Evolutionary conservation across 495 filamentous ascomycete genomes (phyloP).

Genomic region (Aspergillus incahuasiensis): DNA sequence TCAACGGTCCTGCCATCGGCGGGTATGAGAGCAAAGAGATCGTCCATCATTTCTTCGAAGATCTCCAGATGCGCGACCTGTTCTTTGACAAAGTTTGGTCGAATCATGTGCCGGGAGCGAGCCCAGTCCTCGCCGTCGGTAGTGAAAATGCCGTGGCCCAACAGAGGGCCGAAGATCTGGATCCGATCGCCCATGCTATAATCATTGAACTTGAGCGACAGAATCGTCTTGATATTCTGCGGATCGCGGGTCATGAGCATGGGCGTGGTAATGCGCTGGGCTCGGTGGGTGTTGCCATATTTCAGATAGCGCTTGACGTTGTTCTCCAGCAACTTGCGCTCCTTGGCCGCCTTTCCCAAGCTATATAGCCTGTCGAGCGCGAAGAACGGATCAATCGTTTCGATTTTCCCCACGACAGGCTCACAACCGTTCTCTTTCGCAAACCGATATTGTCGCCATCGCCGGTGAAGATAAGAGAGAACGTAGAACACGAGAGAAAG

Average conservation of each 20-base stretch:
- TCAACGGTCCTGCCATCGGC: conserved; percentile 41
- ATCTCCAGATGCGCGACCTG: conserved; percentile 31
- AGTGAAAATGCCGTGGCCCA: conserved; percentile 59
- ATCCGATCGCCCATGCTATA: conserved; percentile 40
- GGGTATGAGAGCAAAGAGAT: conserved; percentile 37
- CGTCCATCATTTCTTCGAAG: conserved; percentile 47
- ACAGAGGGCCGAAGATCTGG: conserved; percentile 31
- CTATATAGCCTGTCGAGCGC: conserved; percentile 15
- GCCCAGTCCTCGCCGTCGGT: conserved; percentile 58
- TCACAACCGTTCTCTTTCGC: conserved; percentile 17
- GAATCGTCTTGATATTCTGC: conserved; percentile 43
- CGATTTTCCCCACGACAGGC: neutral
- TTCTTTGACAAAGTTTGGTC: conserved; percentile 40
- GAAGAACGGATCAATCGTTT: conserved; percentile 6
- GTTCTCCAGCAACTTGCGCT: conserved; percentile 14
- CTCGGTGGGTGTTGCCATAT: conserved; percentile 15
- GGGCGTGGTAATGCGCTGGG: conserved; percentile 11
- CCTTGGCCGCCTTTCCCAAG: conserved; percentile 5
- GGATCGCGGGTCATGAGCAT: conserved; percentile 25
- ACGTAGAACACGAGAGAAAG: conserved; percentile 11
- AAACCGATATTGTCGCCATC: conserved; percentile 14
- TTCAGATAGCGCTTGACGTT: conserved; percentile 4
- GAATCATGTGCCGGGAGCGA: conserved; percentile 42
- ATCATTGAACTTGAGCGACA: conserved; percentile 68
- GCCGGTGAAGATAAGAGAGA: conserved; percentile 10